These are phyloP conservation scores for Aegilops longissima DNA, from an alignment of 176 grass and related monocot species.

Conservation along the genomic window DNA sequence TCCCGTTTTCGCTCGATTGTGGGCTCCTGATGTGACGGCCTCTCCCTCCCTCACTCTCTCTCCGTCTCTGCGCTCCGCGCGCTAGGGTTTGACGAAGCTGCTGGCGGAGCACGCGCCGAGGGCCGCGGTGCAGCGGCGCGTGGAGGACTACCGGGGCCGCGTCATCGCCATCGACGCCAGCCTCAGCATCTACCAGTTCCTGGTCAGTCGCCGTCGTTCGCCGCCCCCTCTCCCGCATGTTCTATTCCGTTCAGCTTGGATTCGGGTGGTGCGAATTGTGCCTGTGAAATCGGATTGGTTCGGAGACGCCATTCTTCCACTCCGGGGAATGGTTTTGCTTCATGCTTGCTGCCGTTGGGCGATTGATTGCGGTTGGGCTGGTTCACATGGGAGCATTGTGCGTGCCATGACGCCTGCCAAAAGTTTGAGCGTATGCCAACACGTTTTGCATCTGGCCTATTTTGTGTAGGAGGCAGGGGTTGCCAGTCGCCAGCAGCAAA, in stretches of 20 bases:
- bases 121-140: constrained; percentile 44
- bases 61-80: neutral
- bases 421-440: neutral
- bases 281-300: neutral
- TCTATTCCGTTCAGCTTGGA: neutral
- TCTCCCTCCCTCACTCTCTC: neutral
- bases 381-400: neutral
- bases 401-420: neutral
- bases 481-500: neutral
- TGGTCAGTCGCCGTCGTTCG: constrained; percentile 33
- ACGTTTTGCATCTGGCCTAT: neutral
- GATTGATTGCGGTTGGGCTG: neutral
- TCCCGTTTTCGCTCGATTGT: neutral
- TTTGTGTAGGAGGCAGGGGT: neutral
- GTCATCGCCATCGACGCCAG: constrained; percentile 82
- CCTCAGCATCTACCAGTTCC: constrained; percentile 95
- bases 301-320: neutral
- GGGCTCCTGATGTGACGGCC: neutral
- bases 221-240: neutral
- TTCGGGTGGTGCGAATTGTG: neutral
- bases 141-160: constrained; percentile 77
- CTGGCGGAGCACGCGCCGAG: constrained; percentile 71
- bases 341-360: neutral
- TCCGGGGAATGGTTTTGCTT: neutral
- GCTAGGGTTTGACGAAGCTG: constrained; percentile 92